These are phyloP conservation scores for Phytophthora pseudosyringae DNA, from an alignment of 352 stramenopile genomes.

Conservation along the genomic window DNA sequence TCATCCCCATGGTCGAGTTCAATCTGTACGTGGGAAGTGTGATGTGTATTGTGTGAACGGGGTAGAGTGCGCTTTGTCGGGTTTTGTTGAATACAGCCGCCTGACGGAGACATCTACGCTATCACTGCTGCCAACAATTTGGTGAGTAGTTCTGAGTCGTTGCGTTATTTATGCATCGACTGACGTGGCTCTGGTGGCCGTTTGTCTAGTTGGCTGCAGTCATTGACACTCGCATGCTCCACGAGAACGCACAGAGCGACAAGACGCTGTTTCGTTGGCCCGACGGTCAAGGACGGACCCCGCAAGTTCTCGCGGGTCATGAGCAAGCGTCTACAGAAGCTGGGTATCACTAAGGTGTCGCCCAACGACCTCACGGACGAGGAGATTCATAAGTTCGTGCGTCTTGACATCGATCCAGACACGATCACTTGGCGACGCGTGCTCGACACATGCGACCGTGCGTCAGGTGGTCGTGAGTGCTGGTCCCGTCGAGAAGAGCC, in stretches of 20 bases:
- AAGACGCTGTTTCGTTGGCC: slow-evolving; percentile 87
- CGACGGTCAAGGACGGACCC: slow-evolving; percentile 81
- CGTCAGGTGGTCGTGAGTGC: slow-evolving; percentile 91
- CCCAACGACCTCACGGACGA: slow-evolving; percentile 95
- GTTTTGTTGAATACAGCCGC: slow-evolving; percentile 65
- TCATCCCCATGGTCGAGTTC: slow-evolving; percentile 97
- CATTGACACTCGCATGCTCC: slow-evolving; percentile 98
- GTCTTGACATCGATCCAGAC: slow-evolving; percentile 95
- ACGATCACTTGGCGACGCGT: slow-evolving; percentile 95
- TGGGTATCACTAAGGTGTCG: slow-evolving; percentile 93
- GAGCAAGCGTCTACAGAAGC: slow-evolving; percentile 93
- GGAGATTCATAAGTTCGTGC: slow-evolving; percentile 92
- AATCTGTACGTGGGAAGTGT: slow-evolving; percentile 91
- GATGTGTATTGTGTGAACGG: slow-evolving; percentile 42
- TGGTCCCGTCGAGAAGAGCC: slow-evolving; percentile 92
- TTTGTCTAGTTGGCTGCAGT: slow-evolving; percentile 91
- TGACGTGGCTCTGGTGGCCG: not conserved
- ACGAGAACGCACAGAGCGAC: slow-evolving; percentile 91
- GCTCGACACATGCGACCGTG: slow-evolving; percentile 98
- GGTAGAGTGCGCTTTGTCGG: not conserved
- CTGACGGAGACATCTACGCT: slow-evolving; percentile 98
- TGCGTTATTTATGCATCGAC: slow-evolving; percentile 7
- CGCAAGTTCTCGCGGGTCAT: slow-evolving; percentile 92
- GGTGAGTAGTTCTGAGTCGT: slow-evolving; percentile 28
- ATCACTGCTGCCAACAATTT: slow-evolving; percentile 99